Base-by-base conservation (phyloP, 177 flowering plant species). In the Vitis hybrid region DNA sequence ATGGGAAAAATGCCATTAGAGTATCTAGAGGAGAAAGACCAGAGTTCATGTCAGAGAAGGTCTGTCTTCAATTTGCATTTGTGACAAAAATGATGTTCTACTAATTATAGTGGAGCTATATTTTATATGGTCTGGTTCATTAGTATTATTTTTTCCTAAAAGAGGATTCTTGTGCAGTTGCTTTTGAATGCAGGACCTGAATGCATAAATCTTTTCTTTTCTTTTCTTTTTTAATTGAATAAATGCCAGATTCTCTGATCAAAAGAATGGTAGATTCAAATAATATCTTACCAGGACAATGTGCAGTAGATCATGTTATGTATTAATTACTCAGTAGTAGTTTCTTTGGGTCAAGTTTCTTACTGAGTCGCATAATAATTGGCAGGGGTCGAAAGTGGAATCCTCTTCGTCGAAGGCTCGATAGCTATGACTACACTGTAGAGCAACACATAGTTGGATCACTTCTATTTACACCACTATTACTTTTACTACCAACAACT, bases 361-460 rank as follows among this genome's bases (percentile, higher is more conserved):
- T 18, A 71, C 26, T 29, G 7, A 22, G 16, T 50, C 67, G 48
- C 45, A 76, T 45, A 56, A 66, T 66, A 72, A 53, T 58, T 84
- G 72, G 73, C 93, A 96, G 99, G 87, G 99, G 97, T 63, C 85
- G 79, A 65, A 96, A 96, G 80, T 86, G 84, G 92, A 96, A 96
- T 82, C 98, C 98, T 67, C 92, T 94, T 73, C 97, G 98, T 54
- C 83, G 85, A 72, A 89, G 98, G 72, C 75, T 89, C n/a, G 98
- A 96, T 78, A 96, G 95, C 80, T 94, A 87, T 70, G 86, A 90
- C 74, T 92, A 92, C 79, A 84, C 86, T 48, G 97, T 96, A 80
- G 89, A 89, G 80, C 97, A 94, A 71, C 99, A 96, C 71, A 81
- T 94, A 59, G 93, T 94, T 77, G 97, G 98, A 63, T 92, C 98